Conservation (phyloP, 345 rosid genomes). For the Nasturtium officinale region DNA sequence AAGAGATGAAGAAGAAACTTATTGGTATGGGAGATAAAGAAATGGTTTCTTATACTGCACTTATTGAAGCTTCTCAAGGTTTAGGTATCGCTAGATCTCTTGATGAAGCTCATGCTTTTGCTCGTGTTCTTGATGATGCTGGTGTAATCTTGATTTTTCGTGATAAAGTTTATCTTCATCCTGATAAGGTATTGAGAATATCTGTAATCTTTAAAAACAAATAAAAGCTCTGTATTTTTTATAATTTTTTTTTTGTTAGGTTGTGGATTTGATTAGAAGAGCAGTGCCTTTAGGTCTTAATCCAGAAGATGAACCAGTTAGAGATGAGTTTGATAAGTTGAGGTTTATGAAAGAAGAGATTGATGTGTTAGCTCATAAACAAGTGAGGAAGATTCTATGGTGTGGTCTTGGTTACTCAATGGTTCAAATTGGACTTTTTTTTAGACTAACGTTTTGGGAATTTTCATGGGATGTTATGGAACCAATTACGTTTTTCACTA, state of each 20-base stretch:
- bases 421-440: conserved; percentile 63
- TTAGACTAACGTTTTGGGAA: conserved; percentile 91
- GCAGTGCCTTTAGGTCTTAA: conserved; percentile 77
- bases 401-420: conserved; percentile 62
- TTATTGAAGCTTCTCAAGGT: conserved; percentile 55
- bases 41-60: conserved; percentile 53
- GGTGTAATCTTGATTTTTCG: conserved; percentile 82
- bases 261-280: conserved; percentile 80
- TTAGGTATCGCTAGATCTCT: conserved; percentile 68
- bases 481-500: conserved; percentile 77
- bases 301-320: conserved; percentile 66
- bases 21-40: conserved; percentile 68
- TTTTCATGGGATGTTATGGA: conserved; percentile 99
- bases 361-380: conserved; percentile 82
- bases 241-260: conserved; percentile 44
- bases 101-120: conserved; percentile 71
- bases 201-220: not conserved
- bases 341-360: conserved; percentile 78
- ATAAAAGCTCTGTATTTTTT: not conserved
- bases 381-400: conserved; percentile 83
- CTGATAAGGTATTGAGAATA: conserved; percentile 61
- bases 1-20: conserved; percentile 64
- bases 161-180: conserved; percentile 81
- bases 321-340: conserved; percentile 68
- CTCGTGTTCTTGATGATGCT: conserved; percentile 80